phyloP scores from a whole-genome alignment of 192 early-diverging fungal genomes.

The Anaeromyces robustus region DNA sequence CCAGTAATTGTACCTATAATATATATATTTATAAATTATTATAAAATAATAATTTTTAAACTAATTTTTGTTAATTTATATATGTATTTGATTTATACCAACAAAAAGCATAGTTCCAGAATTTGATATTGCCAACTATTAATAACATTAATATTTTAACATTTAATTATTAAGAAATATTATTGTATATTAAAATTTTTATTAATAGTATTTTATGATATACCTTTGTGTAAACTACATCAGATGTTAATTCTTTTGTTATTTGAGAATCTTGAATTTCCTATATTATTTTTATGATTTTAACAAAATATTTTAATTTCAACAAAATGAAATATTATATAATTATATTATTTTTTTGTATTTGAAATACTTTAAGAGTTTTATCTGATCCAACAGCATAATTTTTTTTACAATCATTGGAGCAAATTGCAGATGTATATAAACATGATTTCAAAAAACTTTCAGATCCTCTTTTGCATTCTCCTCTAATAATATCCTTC shows the following conservation, averaged over 20 bases:
- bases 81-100: slow-evolving; percentile 6
- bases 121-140: slow-evolving; percentile 19
- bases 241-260: slow-evolving; percentile 26
- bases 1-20: slow-evolving; percentile 25
- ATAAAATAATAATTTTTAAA: no score
- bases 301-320: no score
- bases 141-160: not conserved
- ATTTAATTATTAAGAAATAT: not conserved
- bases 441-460: slow-evolving; percentile 39
- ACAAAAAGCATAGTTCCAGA: slow-evolving; percentile 48
- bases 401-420: slow-evolving; percentile 27
- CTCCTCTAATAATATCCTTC: slow-evolving; percentile 17
- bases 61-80: not conserved
- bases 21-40: not conserved
- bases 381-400: slow-evolving; percentile 43
- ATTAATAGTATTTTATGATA: not conserved
- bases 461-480: slow-evolving; percentile 34
- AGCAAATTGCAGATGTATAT: slow-evolving; percentile 31
- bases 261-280: slow-evolving; percentile 46
- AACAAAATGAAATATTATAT: no score
- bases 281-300: slow-evolving; percentile 9
- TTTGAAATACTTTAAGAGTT: slow-evolving; percentile 23
- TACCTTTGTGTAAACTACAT: slow-evolving; percentile 34
- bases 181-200: no score
- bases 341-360: no score